Evolutionary conservation across 2,329 filamentous ascomycete genomes (phyloP), one percentile per base, ranked within the genome.

Genomic region (Fusarium liriodendri): DNA sequence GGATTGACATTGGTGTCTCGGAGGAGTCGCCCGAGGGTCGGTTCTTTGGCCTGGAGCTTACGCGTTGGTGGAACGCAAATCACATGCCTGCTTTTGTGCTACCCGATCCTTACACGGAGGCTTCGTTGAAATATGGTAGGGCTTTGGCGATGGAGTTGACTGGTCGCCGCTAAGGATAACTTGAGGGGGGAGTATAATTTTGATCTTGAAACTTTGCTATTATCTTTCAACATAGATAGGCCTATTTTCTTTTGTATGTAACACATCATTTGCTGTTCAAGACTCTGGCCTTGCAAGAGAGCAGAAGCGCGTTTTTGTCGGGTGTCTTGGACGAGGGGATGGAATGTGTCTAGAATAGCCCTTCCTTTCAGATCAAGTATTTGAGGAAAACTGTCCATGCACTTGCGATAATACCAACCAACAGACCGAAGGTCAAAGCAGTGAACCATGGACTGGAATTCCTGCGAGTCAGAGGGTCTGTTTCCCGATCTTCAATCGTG

Each of bases 321-420:
- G n/a, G 20, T 37, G 4, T 22, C n/a, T 14, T 14, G 20, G 6
- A 42, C 4, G 38, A 42, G 11, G n/a, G 11, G 6, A 4, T 42
- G 6, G n/a, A 42, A 7, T 42, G 20, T 8, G 38, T 37, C 38
- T 22, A 22, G 13, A 22, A 13, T 20, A 42, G 38, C 33, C 33
- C 14, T 16, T 16, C 33, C 3, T 16, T 16, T 32, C n/a, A 54
- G 13, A 54, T 73, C 22, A 77, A 47, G 33, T 77, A 77, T 33
- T 67, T 68, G 13, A 77, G 62, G n/a, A 77, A 77, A 2, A 77
- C 58, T 1, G 58, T 59, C 73, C 74, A 77, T 1, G 69, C 71
- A 14, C 58, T 72, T 5, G 61, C 70, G 27, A 77, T 69, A 20
- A 77, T 75, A 6, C 61, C 63, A 6, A 76, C 11, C 27, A 77